These are phyloP conservation scores for Incumbomyces lentus DNA, from an alignment of 2,329 filamentous ascomycete species.

Conservation along the genomic window DNA sequence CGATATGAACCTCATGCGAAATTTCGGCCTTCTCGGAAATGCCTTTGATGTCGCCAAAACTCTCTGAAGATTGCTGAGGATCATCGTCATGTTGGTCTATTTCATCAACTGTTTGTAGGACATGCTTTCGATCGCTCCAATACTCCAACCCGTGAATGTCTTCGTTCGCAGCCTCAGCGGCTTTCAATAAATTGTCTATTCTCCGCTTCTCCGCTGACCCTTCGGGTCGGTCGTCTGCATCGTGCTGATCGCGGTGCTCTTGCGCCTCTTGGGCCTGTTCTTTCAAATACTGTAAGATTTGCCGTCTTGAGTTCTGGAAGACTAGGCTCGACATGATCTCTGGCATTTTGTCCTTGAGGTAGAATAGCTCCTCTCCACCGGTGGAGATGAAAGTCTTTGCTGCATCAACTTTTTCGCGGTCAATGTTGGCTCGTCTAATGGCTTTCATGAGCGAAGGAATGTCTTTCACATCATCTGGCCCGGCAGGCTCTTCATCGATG, in stretches of 20 bases:
- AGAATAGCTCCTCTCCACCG: conserved; percentile 62
- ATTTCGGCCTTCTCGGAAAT: conserved; percentile 46
- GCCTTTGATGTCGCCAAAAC: conserved; percentile 44
- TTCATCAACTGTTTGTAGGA: conserved; percentile 17
- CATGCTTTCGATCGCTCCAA: conserved; percentile 59
- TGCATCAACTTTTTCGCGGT: conserved; percentile 81
- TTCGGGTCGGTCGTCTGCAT: conserved; percentile 31
- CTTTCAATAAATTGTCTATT: conserved; percentile 60
- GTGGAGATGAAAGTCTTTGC: conserved; percentile 73
- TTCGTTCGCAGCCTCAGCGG: conserved; percentile 64
- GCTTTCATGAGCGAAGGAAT: conserved; percentile 58
- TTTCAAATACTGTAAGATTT: conserved; percentile 62
- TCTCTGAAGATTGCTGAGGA: conserved; percentile 9
- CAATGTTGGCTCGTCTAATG: conserved; percentile 62
- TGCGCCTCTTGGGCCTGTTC: conserved; percentile 49
- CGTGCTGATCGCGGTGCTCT: conserved; percentile 39
- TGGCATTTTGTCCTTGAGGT: conserved; percentile 67
- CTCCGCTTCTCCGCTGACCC: conserved; percentile 39
- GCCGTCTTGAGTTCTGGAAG: conserved; percentile 75
- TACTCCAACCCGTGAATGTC: conserved; percentile 75
- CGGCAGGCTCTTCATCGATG: conserved; percentile 36
- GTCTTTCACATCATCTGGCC: conserved; percentile 48
- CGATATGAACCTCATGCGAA: conserved; percentile 12
- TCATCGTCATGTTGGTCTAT: conserved; percentile 15
- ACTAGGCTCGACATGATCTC: conserved; percentile 78